Percentiles rank a stretch among this genome's conserved stretches.
Conservation (phyloP, 495 filamentous ascomycete species). For the Xylaria castorea region DNA sequence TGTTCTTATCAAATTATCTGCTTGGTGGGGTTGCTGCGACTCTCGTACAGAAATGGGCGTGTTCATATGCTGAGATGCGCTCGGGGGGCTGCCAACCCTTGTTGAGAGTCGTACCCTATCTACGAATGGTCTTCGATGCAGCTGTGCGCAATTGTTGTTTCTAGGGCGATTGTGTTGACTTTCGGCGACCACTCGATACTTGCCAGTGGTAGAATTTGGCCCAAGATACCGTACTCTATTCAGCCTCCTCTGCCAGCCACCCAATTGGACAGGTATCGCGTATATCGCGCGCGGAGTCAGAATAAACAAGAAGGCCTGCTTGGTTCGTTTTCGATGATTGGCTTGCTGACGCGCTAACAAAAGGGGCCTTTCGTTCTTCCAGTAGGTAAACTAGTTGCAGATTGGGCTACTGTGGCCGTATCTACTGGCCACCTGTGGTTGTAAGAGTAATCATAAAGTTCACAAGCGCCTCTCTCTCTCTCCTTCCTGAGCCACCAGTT, state of each 20-base stretch:
- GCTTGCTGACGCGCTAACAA: slow-evolving; percentile 21
- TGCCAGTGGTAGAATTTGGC: neutral
- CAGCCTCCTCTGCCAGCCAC: neutral
- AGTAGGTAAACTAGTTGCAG: slow-evolving; percentile 13
- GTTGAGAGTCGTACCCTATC: neutral
- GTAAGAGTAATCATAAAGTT: neutral
- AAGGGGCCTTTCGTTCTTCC: neutral
- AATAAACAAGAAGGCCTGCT: slow-evolving; percentile 9
- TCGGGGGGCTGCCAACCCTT: neutral
- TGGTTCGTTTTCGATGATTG: slow-evolving; percentile 13
- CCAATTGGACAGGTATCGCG: neutral
- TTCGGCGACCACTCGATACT: slow-evolving; percentile 9
- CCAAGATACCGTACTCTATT: neutral
- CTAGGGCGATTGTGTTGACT: slow-evolving; percentile 1
- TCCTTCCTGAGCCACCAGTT: neutral
- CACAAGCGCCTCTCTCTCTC: neutral
- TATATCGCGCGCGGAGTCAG: slow-evolving; percentile 1
- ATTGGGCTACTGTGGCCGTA: neutral
- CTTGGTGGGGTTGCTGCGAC: neutral
- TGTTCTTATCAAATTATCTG: neutral
- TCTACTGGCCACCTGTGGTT: slow-evolving; percentile 19
- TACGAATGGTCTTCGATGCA: neutral
- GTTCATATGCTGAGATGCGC: neutral
- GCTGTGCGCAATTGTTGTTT: neutral
- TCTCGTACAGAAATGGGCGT: neutral